Base-by-base conservation (phyloP, 2,329 filamentous ascomycete genomes). In the Metarhizium album region DNA sequence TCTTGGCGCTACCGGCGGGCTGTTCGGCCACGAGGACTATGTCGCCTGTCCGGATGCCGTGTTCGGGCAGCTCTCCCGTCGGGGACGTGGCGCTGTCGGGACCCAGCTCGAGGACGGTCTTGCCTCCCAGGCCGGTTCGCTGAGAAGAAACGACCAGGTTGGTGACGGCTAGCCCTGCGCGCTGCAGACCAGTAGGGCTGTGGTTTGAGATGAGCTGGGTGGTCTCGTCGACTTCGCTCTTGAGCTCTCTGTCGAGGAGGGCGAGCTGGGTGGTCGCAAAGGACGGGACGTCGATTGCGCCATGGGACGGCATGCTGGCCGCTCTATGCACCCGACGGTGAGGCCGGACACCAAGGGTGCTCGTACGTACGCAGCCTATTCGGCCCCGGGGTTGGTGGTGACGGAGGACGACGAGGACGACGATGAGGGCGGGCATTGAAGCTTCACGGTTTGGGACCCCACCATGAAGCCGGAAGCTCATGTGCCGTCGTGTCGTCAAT, bases 101-200 rank as follows among this genome's bases (percentile, higher is more conserved):
- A 16, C 71, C 70, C 1, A 98, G 80, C 65, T 96, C 90, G 3
- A 96, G 72, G 2, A 98, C 85, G 0, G 87, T 89, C 56, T 89
- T 87, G n/a, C 93, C 93, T 16, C 90, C 93, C 37, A 96, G 74
- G 0, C 93, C 93, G 0, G 93, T 98, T 29, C 90, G 84, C 63
- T 87, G 86, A 18, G 86, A 84, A 11, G 78, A 73, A 33, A 95
- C 72, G 31, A 79, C 71, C 8, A 97, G 79, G 66, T 90, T 91
- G 16, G 82, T 80, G 59, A 93, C 74, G 31, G 88, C 88, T 40
- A 89, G 75, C n/a, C 88, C 88, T 5, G 86, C 86, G 52, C 85
- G 82, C 62, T 87, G 80, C 13, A 94, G 80, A 1, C 79, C 74
- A 0, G 77, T 71, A 4, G 88, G 87, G 46, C 83, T 81, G 64